These are phyloP conservation scores for Pinus taeda DNA, from an alignment of 75 land plant species.

Conservation along the genomic window DNA sequence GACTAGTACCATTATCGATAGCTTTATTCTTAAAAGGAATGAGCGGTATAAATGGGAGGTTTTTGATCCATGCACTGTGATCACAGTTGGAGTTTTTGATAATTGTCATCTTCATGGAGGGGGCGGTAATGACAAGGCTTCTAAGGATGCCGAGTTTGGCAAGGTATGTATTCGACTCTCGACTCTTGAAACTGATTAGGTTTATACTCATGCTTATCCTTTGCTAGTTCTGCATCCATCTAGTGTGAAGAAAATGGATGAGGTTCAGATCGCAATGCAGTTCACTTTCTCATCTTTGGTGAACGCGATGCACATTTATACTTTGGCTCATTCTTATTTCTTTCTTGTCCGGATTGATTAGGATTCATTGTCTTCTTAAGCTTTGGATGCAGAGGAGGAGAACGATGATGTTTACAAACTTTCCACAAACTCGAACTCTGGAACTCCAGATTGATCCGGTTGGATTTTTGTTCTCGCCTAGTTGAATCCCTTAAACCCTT, in stretches of 20 bases:
- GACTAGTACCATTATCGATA: slow-evolving; percentile 39
- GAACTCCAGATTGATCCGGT: too few relatives aligned
- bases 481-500: too few relatives aligned
- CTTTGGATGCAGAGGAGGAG: too few relatives aligned
- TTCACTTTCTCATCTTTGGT: slow-evolving; percentile 43
- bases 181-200: slow-evolving; percentile 53
- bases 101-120: slow-evolving; percentile 28
- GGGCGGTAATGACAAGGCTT: not conserved
- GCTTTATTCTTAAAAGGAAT: slow-evolving; percentile 36
- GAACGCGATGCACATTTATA: slow-evolving; percentile 50
- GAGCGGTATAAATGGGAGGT: slow-evolving; percentile 58
- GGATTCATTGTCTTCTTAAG: too few relatives aligned
- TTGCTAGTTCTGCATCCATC: slow-evolving; percentile 52
- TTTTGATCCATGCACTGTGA: slow-evolving; percentile 39
- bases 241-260: slow-evolving; percentile 83
- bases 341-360: too few relatives aligned
- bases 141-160: slow-evolving; percentile 47
- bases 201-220: slow-evolving; percentile 69
- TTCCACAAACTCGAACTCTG: too few relatives aligned
- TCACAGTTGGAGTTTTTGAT: slow-evolving; percentile 41
- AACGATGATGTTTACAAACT: too few relatives aligned
- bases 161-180: slow-evolving; percentile 71
- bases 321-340: too few relatives aligned
- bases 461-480: too few relatives aligned
- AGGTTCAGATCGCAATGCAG: slow-evolving; percentile 65